Evolutionary conservation across 306 rosid genomes (phyloP).

Genomic region (Vigna hirtella): DNA sequence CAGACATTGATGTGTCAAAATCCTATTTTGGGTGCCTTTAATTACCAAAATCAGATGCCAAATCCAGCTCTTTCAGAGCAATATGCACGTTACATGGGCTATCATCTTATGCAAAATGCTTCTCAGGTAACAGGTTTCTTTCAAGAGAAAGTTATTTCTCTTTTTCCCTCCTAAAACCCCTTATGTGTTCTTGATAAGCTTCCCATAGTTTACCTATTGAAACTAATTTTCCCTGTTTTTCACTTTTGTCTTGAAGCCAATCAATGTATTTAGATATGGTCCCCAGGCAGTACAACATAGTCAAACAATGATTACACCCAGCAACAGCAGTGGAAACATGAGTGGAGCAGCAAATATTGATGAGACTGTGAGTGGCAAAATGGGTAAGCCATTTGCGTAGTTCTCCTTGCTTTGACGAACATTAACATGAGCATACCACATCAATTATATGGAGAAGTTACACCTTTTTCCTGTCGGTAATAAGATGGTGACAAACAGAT

Average conservation of each 20-base stretch:
- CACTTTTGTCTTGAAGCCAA: conserved; percentile 57
- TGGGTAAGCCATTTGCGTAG: conserved; percentile 47
- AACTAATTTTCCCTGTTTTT: conserved; percentile 26
- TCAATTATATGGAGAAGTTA: conserved; percentile 27
- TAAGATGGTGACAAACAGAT: conserved; percentile 7
- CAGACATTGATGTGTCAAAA: conserved; percentile 66
- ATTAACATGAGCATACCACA: conserved; percentile 7
- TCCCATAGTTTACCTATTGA: conserved; percentile 6
- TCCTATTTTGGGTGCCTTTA: conserved; percentile 64
- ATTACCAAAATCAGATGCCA: conserved; percentile 75
- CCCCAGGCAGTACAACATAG: conserved; percentile 61
- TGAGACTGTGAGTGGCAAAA: conserved; percentile 55
- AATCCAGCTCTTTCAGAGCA: conserved; percentile 77
- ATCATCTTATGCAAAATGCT: conserved; percentile 77
- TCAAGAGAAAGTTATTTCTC: background rate
- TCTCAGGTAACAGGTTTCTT: conserved; percentile 66
- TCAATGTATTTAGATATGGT: conserved; percentile 70
- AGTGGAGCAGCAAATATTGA: conserved; percentile 57
- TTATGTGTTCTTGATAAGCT: background rate
- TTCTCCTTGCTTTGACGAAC: conserved; percentile 20
- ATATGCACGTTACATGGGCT: conserved; percentile 71
- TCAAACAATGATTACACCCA: conserved; percentile 63
- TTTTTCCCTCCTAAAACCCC: background rate
- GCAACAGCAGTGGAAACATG: conserved; percentile 53
- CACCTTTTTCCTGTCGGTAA: conserved; percentile 8